Evolutionary conservation across 768 basidiomycete genomes (phyloP).

Genomic region (Lactifluus subvellereus): DNA sequence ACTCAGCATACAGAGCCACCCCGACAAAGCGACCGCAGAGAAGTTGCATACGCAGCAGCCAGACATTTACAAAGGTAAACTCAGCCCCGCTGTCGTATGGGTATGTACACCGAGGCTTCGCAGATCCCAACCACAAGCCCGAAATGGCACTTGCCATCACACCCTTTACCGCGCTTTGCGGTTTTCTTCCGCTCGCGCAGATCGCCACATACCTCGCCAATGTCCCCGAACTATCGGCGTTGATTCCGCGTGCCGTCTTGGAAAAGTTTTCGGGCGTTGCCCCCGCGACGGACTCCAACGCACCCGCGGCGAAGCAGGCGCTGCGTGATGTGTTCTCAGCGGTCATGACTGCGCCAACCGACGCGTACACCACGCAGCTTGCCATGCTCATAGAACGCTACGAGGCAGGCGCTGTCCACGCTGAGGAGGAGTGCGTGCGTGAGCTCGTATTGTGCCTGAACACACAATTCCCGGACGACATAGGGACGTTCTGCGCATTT

Average conservation of each 20-base stretch:
- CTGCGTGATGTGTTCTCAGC: slow-evolving; percentile 76
- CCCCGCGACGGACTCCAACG: slow-evolving; percentile 38
- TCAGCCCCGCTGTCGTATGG: background rate
- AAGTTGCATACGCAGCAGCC: slow-evolving; percentile 42
- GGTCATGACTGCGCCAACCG: slow-evolving; percentile 73
- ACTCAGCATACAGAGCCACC: slow-evolving; percentile 88
- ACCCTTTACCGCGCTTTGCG: slow-evolving; percentile 84
- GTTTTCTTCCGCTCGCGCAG: slow-evolving; percentile 75
- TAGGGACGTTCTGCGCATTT: slow-evolving; percentile 90
- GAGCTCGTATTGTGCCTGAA: slow-evolving; percentile 60
- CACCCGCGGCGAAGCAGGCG: slow-evolving; percentile 47
- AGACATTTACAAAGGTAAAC: slow-evolving; percentile 85
- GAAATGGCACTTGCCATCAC: slow-evolving; percentile 99
- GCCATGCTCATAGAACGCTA: slow-evolving; percentile 58
- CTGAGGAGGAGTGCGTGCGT: slow-evolving; percentile 43
- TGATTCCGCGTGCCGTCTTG: slow-evolving; percentile 56
- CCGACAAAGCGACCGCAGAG: slow-evolving; percentile 78
- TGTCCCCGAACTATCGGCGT: slow-evolving; percentile 70
- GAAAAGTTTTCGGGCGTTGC: slow-evolving; percentile 47
- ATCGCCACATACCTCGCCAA: slow-evolving; percentile 61
- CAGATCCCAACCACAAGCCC: slow-evolving; percentile 96
- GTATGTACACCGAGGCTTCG: slow-evolving; percentile 16
- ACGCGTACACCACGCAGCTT: slow-evolving; percentile 49
- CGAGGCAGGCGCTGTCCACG: slow-evolving; percentile 36
- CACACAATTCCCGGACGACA: slow-evolving; percentile 82